Evolutionary conservation across 2,329 filamentous ascomycete species (phyloP).

Genomic region (Aureobasidium sp.): DNA sequence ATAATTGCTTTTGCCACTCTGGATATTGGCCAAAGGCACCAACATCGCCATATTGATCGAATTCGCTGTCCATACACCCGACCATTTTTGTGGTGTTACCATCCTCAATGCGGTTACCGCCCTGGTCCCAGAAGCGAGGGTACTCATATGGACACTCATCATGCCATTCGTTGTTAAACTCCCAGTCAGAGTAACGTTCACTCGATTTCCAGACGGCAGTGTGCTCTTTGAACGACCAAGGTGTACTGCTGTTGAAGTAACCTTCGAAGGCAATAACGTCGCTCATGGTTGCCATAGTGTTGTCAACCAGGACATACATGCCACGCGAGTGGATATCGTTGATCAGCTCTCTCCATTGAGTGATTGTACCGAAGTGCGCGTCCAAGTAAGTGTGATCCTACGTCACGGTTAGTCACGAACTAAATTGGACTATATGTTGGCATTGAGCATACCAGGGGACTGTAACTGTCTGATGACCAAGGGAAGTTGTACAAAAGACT

Average conservation of each 20-base stretch:
- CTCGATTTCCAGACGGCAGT: constrained; percentile 50
- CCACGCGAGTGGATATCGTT: constrained; percentile 53
- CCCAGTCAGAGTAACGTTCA: constrained; percentile 53
- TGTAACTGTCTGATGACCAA: constrained; percentile 56
- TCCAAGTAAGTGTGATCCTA: constrained; percentile 58
- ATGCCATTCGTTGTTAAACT: constrained; percentile 48
- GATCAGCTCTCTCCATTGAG: constrained; percentile 51
- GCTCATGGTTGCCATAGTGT: constrained; percentile 57
- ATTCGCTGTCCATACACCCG: constrained; percentile 48
- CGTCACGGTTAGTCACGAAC: constrained; percentile 44
- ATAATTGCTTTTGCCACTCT: constrained; percentile 57
- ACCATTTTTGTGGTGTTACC: constrained; percentile 26
- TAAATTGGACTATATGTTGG: constrained; percentile 34
- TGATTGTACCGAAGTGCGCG: constrained; percentile 54
- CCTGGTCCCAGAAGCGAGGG: constrained; percentile 56
- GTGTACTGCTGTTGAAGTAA: constrained; percentile 52
- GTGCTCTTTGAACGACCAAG: constrained; percentile 51
- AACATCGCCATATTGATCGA: constrained; percentile 55
- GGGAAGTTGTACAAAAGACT: constrained; percentile 58
- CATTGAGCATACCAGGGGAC: constrained; percentile 47
- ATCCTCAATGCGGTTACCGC: constrained; percentile 48
- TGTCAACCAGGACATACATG: constrained; percentile 62
- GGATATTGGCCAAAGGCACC: constrained; percentile 58
- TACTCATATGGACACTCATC: constrained; percentile 47
- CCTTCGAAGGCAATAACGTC: constrained; percentile 58